Evolutionary conservation across 495 filamentous ascomycete genomes (phyloP), one percentile per base, ranked within the genome.

Genomic region (Glonium stellatum): DNA sequence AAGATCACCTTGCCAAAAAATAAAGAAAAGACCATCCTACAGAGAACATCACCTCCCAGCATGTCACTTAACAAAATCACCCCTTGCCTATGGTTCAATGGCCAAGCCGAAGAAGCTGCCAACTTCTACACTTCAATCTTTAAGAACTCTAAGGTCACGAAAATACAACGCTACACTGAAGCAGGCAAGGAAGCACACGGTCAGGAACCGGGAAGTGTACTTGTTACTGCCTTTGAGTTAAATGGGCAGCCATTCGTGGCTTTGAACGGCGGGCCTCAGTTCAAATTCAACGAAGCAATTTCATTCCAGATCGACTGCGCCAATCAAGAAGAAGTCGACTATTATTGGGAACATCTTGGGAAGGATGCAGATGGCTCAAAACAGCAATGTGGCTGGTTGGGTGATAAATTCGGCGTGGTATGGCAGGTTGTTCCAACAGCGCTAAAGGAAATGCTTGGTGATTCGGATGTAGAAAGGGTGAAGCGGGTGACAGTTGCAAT

Each of bases 81-180:
- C 12, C 70, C 69, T 21, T 74, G 68, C 58, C 71, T 76, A 57
- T 75, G 74, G 74, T 75, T 73, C 64, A 62, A 75, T 65, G 64
- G 65, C 57, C 58, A 72, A n/a, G 73, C 73, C 41, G 63, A 69
- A 39, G 71, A 71, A 44, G 74, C 73, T 13, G 72, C 72, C 58
- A 63, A 67, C n/a, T 67, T 65, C 59, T 75, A 73, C 69, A 65
- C 62, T 35, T 70, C 72, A 48, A 59, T 75, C 64, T 75, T 76
- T 59, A 51, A 62, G 37, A 54, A 61, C 46, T 62, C 63, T 12
- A 46, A 42, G 11, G 58, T 69, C 57, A 62, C 47, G 2, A 27
- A 35, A 44, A 62, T n/a, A 12, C 47, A 57, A 18, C 46, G 53
- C 53, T 61, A 61, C 21, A 57, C 52, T 35, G 27, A 67, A 1